Evolutionary conservation across 208 protist species (phyloP).

Genomic region (Crithidia bombi): DNA sequence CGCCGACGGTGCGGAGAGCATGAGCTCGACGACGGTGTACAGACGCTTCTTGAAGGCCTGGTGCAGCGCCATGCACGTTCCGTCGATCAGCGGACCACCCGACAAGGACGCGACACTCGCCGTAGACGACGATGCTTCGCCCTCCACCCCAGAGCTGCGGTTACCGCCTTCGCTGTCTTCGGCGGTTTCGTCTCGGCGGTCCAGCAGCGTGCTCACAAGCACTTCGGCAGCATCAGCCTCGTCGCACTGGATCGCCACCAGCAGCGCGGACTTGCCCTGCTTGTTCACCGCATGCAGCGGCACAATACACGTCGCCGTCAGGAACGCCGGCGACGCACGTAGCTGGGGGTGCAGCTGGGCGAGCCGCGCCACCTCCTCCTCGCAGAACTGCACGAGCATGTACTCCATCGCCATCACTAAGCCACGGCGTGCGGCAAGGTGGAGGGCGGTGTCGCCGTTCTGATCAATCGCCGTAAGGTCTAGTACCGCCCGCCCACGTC

Average conservation of each 20-base stretch:
- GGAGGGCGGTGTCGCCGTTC: conserved; percentile 70
- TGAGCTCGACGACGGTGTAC: conserved; percentile 59
- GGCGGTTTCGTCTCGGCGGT: conserved; percentile 7
- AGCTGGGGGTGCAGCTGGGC: conserved; percentile 26
- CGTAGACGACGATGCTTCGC: neutral
- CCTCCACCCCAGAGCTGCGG: neutral
- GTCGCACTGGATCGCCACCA: conserved; percentile 67
- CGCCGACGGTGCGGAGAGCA: conserved; percentile 48
- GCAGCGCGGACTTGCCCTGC: conserved; percentile 65
- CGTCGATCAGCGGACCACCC: conserved; percentile 69
- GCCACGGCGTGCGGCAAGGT: conserved; percentile 57
- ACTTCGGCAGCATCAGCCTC: conserved; percentile 64
- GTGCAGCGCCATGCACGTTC: conserved; percentile 65
- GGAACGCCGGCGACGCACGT: conserved; percentile 10
- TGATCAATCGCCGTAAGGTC: conserved; percentile 73
- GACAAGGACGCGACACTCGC: conserved; percentile 1
- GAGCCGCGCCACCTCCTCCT: conserved; percentile 64
- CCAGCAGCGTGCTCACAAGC: conserved; percentile 49
- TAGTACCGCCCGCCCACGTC: conserved; percentile 57
- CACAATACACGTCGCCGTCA: conserved; percentile 19
- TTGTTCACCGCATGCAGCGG: conserved; percentile 58
- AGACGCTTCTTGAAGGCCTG: conserved; percentile 58
- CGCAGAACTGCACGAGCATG: conserved; percentile 76
- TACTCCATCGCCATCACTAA: conserved; percentile 74
- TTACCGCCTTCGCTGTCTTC: conserved; percentile 6